phyloP scores from a whole-genome alignment of 495 filamentous ascomycete species.

The Penicillium chermesinum region DNA sequence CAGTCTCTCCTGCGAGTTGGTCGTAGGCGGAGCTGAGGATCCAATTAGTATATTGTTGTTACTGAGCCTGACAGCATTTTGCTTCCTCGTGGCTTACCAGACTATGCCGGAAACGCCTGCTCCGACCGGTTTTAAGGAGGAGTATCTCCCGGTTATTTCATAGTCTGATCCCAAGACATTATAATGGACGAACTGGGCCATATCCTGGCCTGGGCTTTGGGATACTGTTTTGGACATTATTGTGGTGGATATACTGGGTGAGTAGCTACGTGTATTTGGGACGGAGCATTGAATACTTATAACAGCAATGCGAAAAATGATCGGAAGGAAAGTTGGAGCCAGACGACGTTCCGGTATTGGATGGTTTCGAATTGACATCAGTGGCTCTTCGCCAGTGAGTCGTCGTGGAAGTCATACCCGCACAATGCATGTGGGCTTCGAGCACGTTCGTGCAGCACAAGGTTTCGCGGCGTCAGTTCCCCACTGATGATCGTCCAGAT shows the following conservation, averaged over 20 bases:
- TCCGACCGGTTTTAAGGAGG: background rate
- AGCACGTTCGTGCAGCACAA: background rate
- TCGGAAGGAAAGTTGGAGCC: no score
- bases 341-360: no score
- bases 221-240: background rate
- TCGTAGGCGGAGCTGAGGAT: conserved; percentile 79
- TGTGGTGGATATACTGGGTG: no score
- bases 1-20: conserved; percentile 76
- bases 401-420: no score
- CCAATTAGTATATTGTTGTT: background rate
- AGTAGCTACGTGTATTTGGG: background rate
- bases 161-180: background rate
- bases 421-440: no score
- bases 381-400: background rate
- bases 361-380: no score
- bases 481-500: background rate
- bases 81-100: background rate
- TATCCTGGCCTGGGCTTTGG: background rate
- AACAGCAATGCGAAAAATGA: background rate
- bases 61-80: background rate
- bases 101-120: background rate
- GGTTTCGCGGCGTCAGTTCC: no score
- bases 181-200: background rate
- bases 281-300: background rate
- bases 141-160: background rate